These are phyloP conservation scores for Penicillium canescens DNA, from an alignment of 495 filamentous ascomycete species.

Conservation along the genomic window DNA sequence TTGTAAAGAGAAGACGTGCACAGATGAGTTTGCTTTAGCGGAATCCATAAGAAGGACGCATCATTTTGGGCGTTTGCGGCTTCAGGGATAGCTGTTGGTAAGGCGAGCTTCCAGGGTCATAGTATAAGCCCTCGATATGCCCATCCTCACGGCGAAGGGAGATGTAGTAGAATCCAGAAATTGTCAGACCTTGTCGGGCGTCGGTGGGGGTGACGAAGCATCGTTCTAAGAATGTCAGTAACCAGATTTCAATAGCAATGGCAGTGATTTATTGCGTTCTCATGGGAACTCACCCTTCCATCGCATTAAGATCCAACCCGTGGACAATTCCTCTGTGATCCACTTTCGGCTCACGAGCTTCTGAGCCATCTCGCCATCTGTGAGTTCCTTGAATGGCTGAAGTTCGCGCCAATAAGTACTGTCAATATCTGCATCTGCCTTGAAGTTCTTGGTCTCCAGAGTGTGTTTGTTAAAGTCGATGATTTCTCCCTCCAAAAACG, in stretches of 20 bases:
- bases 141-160: conserved; percentile 62
- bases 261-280: neutral
- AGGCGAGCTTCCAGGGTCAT: conserved; percentile 69
- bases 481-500: conserved; percentile 76
- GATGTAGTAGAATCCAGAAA: conserved; percentile 76
- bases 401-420: conserved; percentile 72
- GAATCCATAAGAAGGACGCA: conserved; percentile 41
- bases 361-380: conserved; percentile 58
- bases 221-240: conserved; percentile 49
- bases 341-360: conserved; percentile 59
- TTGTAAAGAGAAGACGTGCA: conserved; percentile 2
- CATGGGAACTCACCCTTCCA: conserved; percentile 63
- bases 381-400: conserved; percentile 61
- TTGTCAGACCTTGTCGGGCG: conserved; percentile 62
- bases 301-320: conserved; percentile 72
- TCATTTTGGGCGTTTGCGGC: conserved; percentile 47
- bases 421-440: conserved; percentile 59
- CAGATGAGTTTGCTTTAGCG: conserved; percentile 24
- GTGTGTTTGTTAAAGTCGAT: conserved; percentile 71
- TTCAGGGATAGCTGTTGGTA: conserved; percentile 67
- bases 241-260: neutral
- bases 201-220: conserved; percentile 68
- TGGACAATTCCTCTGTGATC: conserved; percentile 51
- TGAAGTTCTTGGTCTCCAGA: conserved; percentile 68
- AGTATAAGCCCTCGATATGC: conserved; percentile 68